These are phyloP conservation scores for Ustulina deusta DNA, from an alignment of 2,329 filamentous ascomycete genomes.

Conservation along the genomic window DNA sequence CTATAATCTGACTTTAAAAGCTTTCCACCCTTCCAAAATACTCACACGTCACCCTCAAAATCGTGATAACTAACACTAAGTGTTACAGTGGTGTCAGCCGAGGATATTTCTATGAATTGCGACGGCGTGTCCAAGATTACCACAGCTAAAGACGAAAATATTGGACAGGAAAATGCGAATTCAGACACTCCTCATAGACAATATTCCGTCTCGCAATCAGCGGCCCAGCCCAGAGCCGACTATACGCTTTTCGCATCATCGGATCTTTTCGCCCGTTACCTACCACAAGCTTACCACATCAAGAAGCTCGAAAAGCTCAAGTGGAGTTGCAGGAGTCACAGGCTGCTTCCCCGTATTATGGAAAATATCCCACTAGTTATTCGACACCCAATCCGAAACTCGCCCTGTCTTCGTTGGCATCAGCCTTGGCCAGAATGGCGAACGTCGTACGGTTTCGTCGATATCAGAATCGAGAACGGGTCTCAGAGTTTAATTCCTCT, in stretches of 20 bases:
- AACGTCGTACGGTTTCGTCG: conserved; percentile 4
- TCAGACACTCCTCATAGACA: conserved; percentile 20
- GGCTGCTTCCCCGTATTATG: background rate
- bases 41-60: background rate
- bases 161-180: background rate
- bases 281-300: conserved; percentile 33
- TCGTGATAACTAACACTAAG: background rate
- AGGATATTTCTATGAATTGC: conserved; percentile 19
- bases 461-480: conserved; percentile 34
- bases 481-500: conserved; percentile 29
- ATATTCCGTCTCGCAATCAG: conserved; percentile 21
- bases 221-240: conserved; percentile 4
- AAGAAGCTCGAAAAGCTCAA: conserved; percentile 35
- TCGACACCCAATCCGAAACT: conserved; percentile 30
- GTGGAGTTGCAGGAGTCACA: conserved; percentile 24
- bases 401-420: conserved; percentile 34
- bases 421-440: conserved; percentile 28
- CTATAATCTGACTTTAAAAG: background rate
- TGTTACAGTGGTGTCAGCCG: conserved; percentile 9
- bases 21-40: background rate
- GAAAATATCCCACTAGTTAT: conserved; percentile 31
- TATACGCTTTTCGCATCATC: conserved; percentile 34
- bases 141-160: background rate
- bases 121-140: conserved; percentile 16
- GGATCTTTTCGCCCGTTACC: conserved; percentile 29